Conservation (phyloP, 345 rosid genomes). For the Sonneratia caseolaris region DNA sequence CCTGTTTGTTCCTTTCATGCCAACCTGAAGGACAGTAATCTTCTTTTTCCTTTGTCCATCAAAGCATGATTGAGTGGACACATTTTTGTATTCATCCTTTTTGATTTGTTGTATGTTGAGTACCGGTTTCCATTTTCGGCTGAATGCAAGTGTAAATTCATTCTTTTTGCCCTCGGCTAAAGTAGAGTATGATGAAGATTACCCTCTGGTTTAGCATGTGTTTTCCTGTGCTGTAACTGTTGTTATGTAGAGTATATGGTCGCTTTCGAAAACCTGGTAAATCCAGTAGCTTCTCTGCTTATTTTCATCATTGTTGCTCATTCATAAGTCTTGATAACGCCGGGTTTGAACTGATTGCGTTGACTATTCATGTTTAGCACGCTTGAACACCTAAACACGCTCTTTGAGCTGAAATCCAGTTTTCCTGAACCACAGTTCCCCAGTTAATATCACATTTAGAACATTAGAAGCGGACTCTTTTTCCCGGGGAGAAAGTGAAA, state of each 20-base stretch:
- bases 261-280: neutral
- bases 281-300: neutral
- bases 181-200: neutral
- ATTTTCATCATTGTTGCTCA: neutral
- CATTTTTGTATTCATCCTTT: neutral
- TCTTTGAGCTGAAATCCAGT: neutral
- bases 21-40: neutral
- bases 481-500: no score
- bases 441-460: no score
- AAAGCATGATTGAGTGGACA: neutral
- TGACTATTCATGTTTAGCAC: neutral
- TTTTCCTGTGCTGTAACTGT: neutral
- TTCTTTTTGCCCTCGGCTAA: neutral
- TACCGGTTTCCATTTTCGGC: neutral
- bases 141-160: neutral
- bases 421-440: no score
- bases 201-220: neutral
- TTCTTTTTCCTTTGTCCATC: neutral
- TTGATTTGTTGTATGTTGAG: neutral
- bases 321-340: neutral
- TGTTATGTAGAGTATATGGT: neutral
- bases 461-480: no score
- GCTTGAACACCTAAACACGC: neutral
- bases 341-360: neutral
- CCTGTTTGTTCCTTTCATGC: neutral